Evolutionary conservation across 768 basidiomycete genomes (phyloP).

Genomic region (Xerocomus brunneocitrinus): DNA sequence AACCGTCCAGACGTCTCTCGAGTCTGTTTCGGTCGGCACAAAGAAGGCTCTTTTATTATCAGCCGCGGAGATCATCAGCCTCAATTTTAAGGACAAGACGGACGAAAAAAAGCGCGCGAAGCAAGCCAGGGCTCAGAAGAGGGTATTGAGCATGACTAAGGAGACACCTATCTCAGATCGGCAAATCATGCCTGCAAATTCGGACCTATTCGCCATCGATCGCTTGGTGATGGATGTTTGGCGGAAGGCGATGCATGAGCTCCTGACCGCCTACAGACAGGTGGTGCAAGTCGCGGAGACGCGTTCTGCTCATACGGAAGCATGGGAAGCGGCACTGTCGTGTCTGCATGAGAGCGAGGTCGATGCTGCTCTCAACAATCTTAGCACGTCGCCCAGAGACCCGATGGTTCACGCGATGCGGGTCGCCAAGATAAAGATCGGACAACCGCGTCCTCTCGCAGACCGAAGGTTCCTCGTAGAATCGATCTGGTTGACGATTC

Average conservation of each 20-base stretch:
- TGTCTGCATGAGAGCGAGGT: conserved; percentile 48
- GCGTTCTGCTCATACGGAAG: conserved; percentile 52
- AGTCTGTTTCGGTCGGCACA: conserved; percentile 21
- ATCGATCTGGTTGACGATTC: conserved; percentile 51
- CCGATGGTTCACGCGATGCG: conserved; percentile 50
- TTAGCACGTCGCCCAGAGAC: conserved; percentile 32
- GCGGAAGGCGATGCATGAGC: conserved; percentile 32
- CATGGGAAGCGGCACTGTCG: conserved; percentile 59
- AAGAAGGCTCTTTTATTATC: conserved; percentile 15
- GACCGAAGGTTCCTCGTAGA: conserved; percentile 59
- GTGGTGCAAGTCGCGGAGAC: conserved; percentile 39
- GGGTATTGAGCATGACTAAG: conserved; percentile 10
- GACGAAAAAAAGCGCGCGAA: not conserved
- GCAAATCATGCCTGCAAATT: conserved; percentile 26
- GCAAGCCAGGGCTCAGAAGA: conserved; percentile 12
- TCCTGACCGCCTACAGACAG: conserved; percentile 39
- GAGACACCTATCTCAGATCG: conserved; percentile 24
- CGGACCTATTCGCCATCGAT: conserved; percentile 30
- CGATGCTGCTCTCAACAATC: conserved; percentile 28
- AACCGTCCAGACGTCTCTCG: conserved; percentile 26
- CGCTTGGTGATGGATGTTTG: conserved; percentile 34
- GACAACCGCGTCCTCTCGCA: conserved; percentile 53
- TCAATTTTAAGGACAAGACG: conserved; percentile 12
- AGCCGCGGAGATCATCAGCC: conserved; percentile 10
- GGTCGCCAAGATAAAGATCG: conserved; percentile 47